Base-by-base conservation (phyloP, 176 grass and related monocot genomes). In the Aegilops tauschii region DNA sequence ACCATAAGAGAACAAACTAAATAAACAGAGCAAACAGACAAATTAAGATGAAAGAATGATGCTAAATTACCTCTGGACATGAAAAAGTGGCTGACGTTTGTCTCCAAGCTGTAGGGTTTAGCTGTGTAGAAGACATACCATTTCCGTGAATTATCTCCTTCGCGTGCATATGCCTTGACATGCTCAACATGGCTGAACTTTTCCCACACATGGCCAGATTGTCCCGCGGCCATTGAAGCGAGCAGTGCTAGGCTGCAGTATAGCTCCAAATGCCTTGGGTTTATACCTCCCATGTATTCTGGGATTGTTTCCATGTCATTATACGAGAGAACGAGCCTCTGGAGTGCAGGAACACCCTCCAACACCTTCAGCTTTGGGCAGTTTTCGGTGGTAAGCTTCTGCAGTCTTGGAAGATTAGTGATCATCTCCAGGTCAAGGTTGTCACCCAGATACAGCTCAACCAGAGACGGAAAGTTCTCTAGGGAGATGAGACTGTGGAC, bases 371-470 rank as follows among this genome's bases (percentile, higher is more conserved):
- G 32, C 17, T 71, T 71, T 39, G 69, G 69, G 20, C 69, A 73
- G 13, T 6, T 0, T 7, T 17, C 3, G 1, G 50, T 77, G 45
- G 0, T 18, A 79, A 61, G 77, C 54, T 79, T 79, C 9, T 61
- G 27, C 2, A 78, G 2, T 5, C 9, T 78, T 0, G 50, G 29
- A 11, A 77, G 74, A 21, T 77, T 54, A 32, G 27, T 35, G 65
- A 68, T 68, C 65, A 14, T 68, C 14, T 68, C 30, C 3, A 68
- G 30, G 17, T 32, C 5, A 21, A 3, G 54, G 69, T 44, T 73
- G 7, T 0, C 1, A 21, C 1, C 0, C 18, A 73, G 8, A 0
- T 12, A 0, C 3, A 73, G 36, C 18, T 73, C 18, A 1, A 39
- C 71, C 39, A 84, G 0, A 3, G 9, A 76, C 25, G 52, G 2